phyloP scores from a whole-genome alignment of 1,284 basidiomycete genomes.

The Cystobasidium pallidum region DNA sequence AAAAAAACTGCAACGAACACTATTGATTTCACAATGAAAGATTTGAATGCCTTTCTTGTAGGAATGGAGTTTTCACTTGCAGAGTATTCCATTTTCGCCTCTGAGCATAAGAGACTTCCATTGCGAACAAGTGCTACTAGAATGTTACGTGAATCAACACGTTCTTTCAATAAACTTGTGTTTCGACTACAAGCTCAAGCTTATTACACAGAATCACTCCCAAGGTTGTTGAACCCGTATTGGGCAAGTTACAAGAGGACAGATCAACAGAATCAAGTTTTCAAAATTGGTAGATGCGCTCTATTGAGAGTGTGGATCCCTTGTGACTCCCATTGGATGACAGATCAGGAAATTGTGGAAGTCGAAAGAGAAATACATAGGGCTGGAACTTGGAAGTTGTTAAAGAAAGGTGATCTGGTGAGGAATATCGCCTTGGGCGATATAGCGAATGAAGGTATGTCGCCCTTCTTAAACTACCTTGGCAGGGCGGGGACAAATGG shows the following conservation, averaged over 20 bases:
- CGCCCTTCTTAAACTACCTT: no score
- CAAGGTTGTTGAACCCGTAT: constrained; percentile 15
- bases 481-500: no score
- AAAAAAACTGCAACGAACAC: background rate
- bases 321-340: constrained; percentile 50
- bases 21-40: constrained; percentile 64
- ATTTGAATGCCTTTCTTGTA: constrained; percentile 75
- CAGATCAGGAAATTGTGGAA: constrained; percentile 52
- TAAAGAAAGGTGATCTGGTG: constrained; percentile 57
- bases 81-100: constrained; percentile 47
- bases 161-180: constrained; percentile 57
- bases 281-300: constrained; percentile 55
- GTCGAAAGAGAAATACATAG: constrained; percentile 48
- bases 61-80: constrained; percentile 35
- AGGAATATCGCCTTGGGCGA: constrained; percentile 56
- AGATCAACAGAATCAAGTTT: constrained; percentile 38
- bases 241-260: constrained; percentile 19
- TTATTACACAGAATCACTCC: background rate
- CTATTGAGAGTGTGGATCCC: constrained; percentile 58
- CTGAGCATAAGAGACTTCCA: constrained; percentile 48
- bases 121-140: constrained; percentile 54
- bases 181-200: constrained; percentile 55
- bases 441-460: constrained; percentile 50
- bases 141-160: constrained; percentile 55
- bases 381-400: constrained; percentile 54